Evolutionary conservation across 257 asterid species (phyloP).

Genomic region (Nicotiana obtusifolia): DNA sequence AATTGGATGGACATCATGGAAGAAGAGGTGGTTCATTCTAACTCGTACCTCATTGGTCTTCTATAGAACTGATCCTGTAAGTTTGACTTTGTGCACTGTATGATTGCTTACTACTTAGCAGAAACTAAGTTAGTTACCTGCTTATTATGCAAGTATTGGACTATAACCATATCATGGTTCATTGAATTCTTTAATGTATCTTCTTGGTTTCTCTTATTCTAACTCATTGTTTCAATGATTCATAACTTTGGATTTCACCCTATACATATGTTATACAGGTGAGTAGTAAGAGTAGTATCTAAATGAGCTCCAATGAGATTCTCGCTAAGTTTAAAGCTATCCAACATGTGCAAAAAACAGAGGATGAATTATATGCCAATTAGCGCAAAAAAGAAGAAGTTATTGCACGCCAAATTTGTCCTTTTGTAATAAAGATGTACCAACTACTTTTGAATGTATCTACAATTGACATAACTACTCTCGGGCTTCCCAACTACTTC

Average conservation of each 20-base stretch:
- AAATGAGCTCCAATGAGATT: not conserved
- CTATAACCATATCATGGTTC: not conserved
- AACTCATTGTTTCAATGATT: not conserved
- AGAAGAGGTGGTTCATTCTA: conserved; percentile 97
- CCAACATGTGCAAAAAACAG: not conserved
- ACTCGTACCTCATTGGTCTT: conserved; percentile 96
- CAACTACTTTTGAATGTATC: not conserved
- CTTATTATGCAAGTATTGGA: not conserved
- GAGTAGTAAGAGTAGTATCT: not conserved
- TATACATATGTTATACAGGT: not conserved
- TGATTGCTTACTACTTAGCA: not conserved
- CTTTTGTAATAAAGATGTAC: not conserved
- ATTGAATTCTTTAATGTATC: not conserved
- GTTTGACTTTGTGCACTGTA: conserved; percentile 23
- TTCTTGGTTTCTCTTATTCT: not conserved
- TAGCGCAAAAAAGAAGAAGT: not conserved
- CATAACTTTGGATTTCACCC: not conserved
- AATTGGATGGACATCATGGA: conserved; percentile 99
- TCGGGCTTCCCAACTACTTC: not conserved
- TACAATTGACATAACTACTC: not conserved
- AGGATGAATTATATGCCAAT: not conserved
- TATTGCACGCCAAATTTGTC: not conserved
- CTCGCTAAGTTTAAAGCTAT: not conserved
- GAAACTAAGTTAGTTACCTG: not conserved
- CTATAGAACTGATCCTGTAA: conserved; percentile 97